Base-by-base conservation (phyloP, 495 filamentous ascomycete species). In the Tuber borchii region DNA sequence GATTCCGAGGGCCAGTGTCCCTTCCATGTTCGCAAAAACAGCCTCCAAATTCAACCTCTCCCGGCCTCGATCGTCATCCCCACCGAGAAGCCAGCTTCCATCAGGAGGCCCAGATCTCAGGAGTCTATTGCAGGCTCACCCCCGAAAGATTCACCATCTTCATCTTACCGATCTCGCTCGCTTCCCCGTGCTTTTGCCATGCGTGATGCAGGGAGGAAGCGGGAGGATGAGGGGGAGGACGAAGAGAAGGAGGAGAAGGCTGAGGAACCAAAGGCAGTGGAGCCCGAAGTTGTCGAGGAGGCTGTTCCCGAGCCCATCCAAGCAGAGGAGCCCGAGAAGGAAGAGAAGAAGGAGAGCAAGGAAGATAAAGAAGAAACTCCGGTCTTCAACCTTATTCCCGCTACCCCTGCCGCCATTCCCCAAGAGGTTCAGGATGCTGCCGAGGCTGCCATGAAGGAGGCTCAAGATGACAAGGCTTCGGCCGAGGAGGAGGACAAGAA, bases 311-410 rank as follows among this genome's bases (percentile, higher is more conserved):
- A 77, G 71, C 20, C 34, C 6, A 69, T 70, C 46, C n/a, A 31
- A 31, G 61, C 73, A 17, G 77, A 77, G 69, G 45, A 79, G 31
- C 77, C 46, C 17, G 71, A 73, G n/a, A 70, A 78, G 46, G 75
- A 76, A 46, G 56, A 56, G 39, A 78, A 78, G 44, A 70, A 77
- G 39, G 61, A 34, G 22, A 71, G 71, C 31, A 56, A 56, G 48
- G 22, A 56, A 56, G 74, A 69, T 45, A 26, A 26, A 34, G 72
- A 71, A 71, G 74, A 73, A n/a, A 43, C 40, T 20, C 71, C 77
- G 37, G 71, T 68, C 9, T 48, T 79, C 46, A 73, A 79, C 20
- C 72, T 79, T 34, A 79, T 79, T 6, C 78, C 78, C 70, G 76
- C 78, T 3, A 79, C 78, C 12, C 78, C 78, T 51, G 77, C 70